Evolutionary conservation across 169 alveolate genomes (phyloP).

Genomic region (Cyclospora cayetanensis): DNA sequence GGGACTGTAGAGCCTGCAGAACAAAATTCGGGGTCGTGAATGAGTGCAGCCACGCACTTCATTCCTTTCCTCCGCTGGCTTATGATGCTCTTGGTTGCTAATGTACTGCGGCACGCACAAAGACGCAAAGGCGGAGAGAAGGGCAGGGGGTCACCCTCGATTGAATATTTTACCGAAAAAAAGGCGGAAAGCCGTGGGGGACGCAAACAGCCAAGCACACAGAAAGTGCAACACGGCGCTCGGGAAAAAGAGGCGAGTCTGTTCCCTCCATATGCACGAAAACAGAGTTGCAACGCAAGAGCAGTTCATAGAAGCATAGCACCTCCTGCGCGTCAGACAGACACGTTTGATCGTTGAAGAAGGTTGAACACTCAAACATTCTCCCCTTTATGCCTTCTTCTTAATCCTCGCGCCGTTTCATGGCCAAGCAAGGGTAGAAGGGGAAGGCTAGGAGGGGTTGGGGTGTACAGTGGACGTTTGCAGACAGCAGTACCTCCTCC

Average conservation of each 20-base stretch:
- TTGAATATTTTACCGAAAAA: too few relatives aligned
- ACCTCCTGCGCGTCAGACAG: too few relatives aligned
- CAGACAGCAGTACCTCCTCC: conserved; percentile 68
- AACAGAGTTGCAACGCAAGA: too few relatives aligned
- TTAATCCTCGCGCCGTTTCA: too few relatives aligned
- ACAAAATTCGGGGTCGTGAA: background rate
- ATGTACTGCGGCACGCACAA: conserved; percentile 68
- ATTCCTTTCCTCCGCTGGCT: conserved; percentile 75
- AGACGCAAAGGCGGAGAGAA: background rate
- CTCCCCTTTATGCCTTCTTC: too few relatives aligned
- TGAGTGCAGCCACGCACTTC: conserved; percentile 20
- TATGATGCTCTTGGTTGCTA: conserved; percentile 74
- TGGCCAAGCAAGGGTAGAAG: too few relatives aligned
- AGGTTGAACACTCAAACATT: too few relatives aligned
- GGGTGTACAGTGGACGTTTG: background rate
- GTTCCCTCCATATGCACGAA: too few relatives aligned
- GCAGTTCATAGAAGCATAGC: too few relatives aligned
- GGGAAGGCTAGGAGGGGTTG: background rate
- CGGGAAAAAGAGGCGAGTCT: background rate
- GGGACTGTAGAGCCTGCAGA: background rate
- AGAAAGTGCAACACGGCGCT: background rate
- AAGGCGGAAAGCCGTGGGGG: background rate
- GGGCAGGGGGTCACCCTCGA: too few relatives aligned
- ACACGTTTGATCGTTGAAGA: too few relatives aligned
- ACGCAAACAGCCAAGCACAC: background rate